A percentile compares a stretch with the other conserved stretches of the same genome.
These are phyloP conservation scores for Tylopilus sp. DNA, from an alignment of 1,284 basidiomycete species.

Conservation along the genomic window DNA sequence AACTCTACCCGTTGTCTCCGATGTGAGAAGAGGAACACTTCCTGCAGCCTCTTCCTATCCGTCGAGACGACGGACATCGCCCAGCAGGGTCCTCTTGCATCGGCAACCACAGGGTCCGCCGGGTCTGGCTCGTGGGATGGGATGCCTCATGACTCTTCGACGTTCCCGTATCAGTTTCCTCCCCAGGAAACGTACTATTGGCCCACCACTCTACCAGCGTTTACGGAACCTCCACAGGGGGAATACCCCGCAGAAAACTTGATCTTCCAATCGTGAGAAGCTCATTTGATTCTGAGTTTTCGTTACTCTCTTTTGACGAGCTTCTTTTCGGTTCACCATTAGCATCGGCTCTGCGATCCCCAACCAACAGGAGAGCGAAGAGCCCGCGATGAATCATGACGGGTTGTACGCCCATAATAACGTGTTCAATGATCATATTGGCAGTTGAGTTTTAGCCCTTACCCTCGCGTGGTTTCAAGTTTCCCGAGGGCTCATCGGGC, in stretches of 20 bases:
- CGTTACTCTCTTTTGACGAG: conserved; percentile 13
- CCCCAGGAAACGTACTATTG: conserved; percentile 11
- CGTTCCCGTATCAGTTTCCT: conserved; percentile 6
- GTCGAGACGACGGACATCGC: conserved; percentile 4
- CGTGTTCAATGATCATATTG: conserved; percentile 23
- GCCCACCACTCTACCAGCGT: not conserved
- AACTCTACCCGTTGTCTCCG: conserved; percentile 28
- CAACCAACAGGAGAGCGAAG: conserved; percentile 18
- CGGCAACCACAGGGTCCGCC: conserved; percentile 4
- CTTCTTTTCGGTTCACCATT: conserved; percentile 1
- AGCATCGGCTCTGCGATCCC: conserved; percentile 11
- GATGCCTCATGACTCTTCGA: conserved; percentile 19
- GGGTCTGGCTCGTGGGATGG: conserved; percentile 23
- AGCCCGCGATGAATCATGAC: conserved; percentile 15
- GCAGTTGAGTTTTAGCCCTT: conserved; percentile 14
- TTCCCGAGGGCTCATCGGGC: conserved; percentile 1
- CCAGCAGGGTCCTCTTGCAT: conserved; percentile 18
- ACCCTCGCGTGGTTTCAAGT: conserved; percentile 10
- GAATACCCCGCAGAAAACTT: conserved; percentile 15
- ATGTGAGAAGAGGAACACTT: conserved; percentile 20
- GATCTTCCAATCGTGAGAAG: conserved; percentile 23
- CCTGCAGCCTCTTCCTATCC: conserved; percentile 35
- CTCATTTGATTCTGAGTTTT: not conserved
- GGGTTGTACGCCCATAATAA: conserved; percentile 14
- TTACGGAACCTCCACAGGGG: conserved; percentile 11